Evolutionary conservation across 805 yeast genomes (phyloP), one percentile per base, ranked within the genome.

Genomic region (Sugiyamaella qingdaonensis): DNA sequence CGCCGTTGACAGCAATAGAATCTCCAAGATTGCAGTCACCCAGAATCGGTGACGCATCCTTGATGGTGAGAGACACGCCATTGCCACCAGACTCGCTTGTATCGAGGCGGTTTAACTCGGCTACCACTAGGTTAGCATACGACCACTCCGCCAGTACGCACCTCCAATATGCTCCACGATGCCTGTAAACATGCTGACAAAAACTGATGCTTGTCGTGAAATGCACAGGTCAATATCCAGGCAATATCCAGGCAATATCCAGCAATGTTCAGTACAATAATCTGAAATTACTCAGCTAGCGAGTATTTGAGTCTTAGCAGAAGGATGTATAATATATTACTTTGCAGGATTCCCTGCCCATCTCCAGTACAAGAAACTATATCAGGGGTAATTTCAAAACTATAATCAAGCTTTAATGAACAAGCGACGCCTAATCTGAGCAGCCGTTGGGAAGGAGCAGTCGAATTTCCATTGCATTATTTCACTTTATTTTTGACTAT

Each of bases 11-110:
- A 27, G 94, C 81, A 54, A 94, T 94, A 13, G 96, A 88, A 70
- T 94, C 99, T 10, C 99, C 99, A 36, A 92, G 71, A 64, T 90
- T 91, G 58, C 88, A 90, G 66, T 94, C 99, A 0, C 64, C 75
- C 13, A 92, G 73, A 29, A 94, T 82, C 2, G 72, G 68, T 0
- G 74, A 64, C 29, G 90, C 86, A 56, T 86, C 80, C 1, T 74
- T 73, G 35, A 92, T 79, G 2, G 81, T 78, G 37, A 90, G 64
- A 0, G 95, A 80, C 9, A 83, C 85, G 13, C 96, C 96, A 56
- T 82, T 77, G 2, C 88, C 91, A 2, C 88, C 90, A 2, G 81
- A 68, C 36, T 68, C 72, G 1, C 82, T 56, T 7, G 64, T 56
- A 57, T 86, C 92, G 7, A 69, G 62, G 35, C 65, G 63, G 32